Evolutionary conservation across 257 asterid species (phyloP).

Genomic region (Echites panduratus): DNA sequence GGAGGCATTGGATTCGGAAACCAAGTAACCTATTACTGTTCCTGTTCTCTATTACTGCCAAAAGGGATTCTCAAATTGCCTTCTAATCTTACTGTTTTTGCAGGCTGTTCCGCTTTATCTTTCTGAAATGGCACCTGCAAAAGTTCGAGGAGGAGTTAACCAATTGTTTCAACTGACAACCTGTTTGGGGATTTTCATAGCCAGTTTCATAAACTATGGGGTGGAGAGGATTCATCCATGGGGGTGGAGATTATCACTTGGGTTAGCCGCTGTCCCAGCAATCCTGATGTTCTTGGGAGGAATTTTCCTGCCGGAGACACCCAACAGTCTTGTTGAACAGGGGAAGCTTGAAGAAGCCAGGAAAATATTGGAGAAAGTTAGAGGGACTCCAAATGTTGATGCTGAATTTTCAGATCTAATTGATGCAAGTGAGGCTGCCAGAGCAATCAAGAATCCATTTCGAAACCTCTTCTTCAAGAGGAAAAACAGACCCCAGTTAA

Average conservation of each 20-base stretch:
- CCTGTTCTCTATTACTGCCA: no score
- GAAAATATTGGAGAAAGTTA: constrained; percentile 39
- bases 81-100: background rate
- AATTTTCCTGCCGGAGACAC: constrained; percentile 70
- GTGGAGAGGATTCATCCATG: constrained; percentile 48
- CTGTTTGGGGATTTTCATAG: constrained; percentile 55
- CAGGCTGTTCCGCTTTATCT: constrained; percentile 82
- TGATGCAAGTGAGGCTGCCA: constrained; percentile 58
- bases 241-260: constrained; percentile 82
- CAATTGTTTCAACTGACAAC: constrained; percentile 68
- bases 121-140: constrained; percentile 85
- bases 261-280: constrained; percentile 69
- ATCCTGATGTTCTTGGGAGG: constrained; percentile 54
- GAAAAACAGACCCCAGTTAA: constrained; percentile 60
- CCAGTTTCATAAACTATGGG: constrained; percentile 58
- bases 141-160: constrained; percentile 61
- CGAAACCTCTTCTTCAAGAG: constrained; percentile 43
- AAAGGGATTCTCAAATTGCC: no score
- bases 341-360: constrained; percentile 56
- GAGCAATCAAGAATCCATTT: constrained; percentile 57
- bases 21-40: constrained; percentile 45
- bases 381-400: constrained; percentile 62
- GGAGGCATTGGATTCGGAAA: constrained; percentile 82
- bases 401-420: constrained; percentile 64
- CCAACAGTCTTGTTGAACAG: constrained; percentile 69